Evolutionary conservation across 805 yeast genomes (phyloP), one percentile per base, ranked within the genome.

Genomic region (Saccharomycopsis olivae): DNA sequence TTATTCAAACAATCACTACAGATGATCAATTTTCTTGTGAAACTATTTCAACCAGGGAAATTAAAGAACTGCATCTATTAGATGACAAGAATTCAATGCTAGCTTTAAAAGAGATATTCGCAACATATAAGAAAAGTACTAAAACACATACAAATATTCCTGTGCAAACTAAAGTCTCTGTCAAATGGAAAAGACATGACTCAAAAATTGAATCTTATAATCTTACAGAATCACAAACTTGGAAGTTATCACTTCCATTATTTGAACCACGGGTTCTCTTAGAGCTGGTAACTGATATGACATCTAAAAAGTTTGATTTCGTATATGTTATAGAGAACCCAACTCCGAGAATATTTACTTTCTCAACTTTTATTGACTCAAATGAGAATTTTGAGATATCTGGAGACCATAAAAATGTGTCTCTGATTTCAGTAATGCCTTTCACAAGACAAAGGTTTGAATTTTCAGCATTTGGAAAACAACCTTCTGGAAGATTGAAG

Each of bases 301-400:
- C 45, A 47, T 10, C 15, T 47, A 24, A 51, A 48, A 23, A 46
- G 43, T 2, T 48, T 13, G 56, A 52, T 32, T 53, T 74, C 33
- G 61, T 53, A 11, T 83, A 72, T 52, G 64, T 66, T 38, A 52
- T 84, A 36, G 94, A 84, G 52, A 84, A 84, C 51, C 87, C 94
- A 11, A 79, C 94, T 0, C 66, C 80, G 2, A 64, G 79, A 33
- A 68, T 78, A 2, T 74, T 85, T 47, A 73, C 75, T 9, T 85
- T 81, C 49, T 58, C 77, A 10, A 62, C 75, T 2, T 60, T 64
- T 10, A 55, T 75, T 54, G 57, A 58, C 3, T 45, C 63, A 1
- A 60, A 59, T 18, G 56, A 50, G 11, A 46, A 47, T 29, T 49
- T 69, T 57, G 53, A 61, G 55, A 30, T 64, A 47, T 44, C 64